phyloP scores from a whole-genome alignment of 2,329 filamentous ascomycete genomes.

The Aspergillus bombycis region DNA sequence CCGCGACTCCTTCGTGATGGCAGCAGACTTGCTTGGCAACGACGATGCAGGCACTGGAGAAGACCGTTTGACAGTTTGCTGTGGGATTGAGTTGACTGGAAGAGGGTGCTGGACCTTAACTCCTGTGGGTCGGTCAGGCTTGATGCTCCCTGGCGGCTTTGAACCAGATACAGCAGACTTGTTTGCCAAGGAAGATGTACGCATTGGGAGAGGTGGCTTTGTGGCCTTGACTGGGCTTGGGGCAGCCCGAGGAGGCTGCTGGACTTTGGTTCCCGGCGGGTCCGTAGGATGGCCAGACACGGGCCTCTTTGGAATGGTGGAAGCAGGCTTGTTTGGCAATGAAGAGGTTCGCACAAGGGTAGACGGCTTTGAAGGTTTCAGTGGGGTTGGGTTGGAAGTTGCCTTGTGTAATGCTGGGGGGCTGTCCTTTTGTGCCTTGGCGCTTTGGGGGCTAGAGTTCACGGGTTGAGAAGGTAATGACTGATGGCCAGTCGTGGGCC shows the following conservation, averaged over 20 bases:
- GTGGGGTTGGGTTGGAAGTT: background rate
- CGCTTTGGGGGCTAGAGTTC: background rate
- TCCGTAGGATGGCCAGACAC: background rate
- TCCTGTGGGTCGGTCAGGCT: background rate
- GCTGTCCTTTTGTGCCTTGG: slow-evolving; percentile 6
- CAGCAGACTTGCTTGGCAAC: background rate
- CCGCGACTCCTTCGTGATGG: background rate
- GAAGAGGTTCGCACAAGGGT: background rate
- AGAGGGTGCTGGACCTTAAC: background rate
- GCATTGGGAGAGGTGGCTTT: background rate
- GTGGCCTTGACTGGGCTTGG: background rate
- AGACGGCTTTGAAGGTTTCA: background rate
- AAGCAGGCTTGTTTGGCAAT: background rate
- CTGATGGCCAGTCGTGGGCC: background rate
- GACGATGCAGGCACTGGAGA: background rate
- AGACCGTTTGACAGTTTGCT: background rate
- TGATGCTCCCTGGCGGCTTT: background rate
- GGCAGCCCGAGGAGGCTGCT: background rate
- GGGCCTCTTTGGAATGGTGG: background rate
- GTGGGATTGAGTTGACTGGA: background rate
- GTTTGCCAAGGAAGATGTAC: background rate
- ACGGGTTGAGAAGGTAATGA: background rate
- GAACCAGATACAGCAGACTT: background rate
- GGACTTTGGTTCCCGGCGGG: background rate
- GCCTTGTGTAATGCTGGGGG: background rate